phyloP scores from a whole-genome alignment of 2,329 filamentous ascomycete species.

The Fusarium hostae region DNA sequence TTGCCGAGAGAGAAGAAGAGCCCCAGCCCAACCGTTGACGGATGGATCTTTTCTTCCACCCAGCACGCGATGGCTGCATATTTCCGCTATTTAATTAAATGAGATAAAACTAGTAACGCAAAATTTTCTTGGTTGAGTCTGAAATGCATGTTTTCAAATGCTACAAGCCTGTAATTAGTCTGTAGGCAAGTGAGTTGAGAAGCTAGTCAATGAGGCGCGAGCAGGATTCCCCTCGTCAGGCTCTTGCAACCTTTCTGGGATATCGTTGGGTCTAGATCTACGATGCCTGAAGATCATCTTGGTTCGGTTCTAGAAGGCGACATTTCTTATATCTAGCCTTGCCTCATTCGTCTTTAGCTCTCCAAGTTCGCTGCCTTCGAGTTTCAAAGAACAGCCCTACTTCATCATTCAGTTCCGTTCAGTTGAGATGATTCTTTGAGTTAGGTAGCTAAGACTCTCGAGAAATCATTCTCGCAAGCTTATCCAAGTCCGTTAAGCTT shows the following conservation, averaged over 20 bases:
- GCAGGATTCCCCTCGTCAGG: conserved; percentile 8
- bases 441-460: not conserved
- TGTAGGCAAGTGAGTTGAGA: conserved; percentile 3
- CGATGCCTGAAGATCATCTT: conserved; percentile 24
- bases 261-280: conserved; percentile 17
- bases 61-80: conserved; percentile 28
- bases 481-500: conserved; percentile 1
- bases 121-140: not conserved
- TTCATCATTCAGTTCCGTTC: not conserved
- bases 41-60: conserved; percentile 24
- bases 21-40: conserved; percentile 9
- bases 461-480: conserved; percentile 10
- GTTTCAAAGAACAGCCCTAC: not conserved
- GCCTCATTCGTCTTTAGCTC: not conserved
- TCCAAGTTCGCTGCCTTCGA: not conserved
- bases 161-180: conserved; percentile 3
- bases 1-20: not conserved
- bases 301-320: conserved; percentile 15
- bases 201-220: not conserved
- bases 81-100: conserved; percentile 20
- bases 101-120: not conserved
- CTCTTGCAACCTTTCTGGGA: not conserved
- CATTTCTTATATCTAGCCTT: conserved; percentile 1
- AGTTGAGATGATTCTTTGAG: not conserved
- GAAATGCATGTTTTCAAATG: not conserved